These are phyloP conservation scores for Scedosporium apiospermum DNA, from an alignment of 2,329 filamentous ascomycete species.

Conservation along the genomic window DNA sequence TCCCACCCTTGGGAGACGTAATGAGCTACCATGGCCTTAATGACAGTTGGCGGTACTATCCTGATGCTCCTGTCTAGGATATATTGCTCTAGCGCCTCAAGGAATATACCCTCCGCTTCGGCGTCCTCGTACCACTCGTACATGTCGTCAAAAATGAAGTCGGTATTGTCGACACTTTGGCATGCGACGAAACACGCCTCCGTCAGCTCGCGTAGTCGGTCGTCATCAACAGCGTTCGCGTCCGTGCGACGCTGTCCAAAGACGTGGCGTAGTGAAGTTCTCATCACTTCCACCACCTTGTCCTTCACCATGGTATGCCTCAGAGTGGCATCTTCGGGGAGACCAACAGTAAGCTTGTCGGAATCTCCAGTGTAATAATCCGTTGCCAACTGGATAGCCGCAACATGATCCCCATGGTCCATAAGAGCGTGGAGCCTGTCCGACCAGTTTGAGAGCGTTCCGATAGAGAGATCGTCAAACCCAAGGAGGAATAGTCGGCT, in stretches of 20 bases:
- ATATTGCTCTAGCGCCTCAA: conserved; percentile 81
- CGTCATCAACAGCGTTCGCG: conserved; percentile 34
- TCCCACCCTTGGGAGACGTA: conserved; percentile 70
- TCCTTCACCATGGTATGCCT: conserved; percentile 78
- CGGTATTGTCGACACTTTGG: conserved; percentile 63
- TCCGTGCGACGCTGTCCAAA: conserved; percentile 58
- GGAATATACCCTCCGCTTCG: conserved; percentile 63
- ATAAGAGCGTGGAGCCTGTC: conserved; percentile 88
- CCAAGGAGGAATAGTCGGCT: conserved; percentile 84
- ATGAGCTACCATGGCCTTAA: conserved; percentile 78
- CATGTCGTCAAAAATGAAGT: conserved; percentile 84
- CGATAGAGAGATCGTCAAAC: conserved; percentile 88
- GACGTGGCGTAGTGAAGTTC: conserved; percentile 80
- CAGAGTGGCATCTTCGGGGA: conserved; percentile 71
- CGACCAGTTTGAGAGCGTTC: conserved; percentile 92
- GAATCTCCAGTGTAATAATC: conserved; percentile 84
- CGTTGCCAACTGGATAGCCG: conserved; percentile 80
- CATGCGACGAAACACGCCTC: conserved; percentile 79
- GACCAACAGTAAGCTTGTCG: conserved; percentile 88
- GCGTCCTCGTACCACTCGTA: conserved; percentile 85
- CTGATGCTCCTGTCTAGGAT: conserved; percentile 71
- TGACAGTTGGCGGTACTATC: conserved; percentile 67
- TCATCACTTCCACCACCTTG: conserved; percentile 87
- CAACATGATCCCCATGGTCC: conserved; percentile 94
- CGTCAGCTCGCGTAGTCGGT: conserved; percentile 64